Conservation (phyloP, 192 early-diverging fungal genomes). For the Coemansia sp. region DNA sequence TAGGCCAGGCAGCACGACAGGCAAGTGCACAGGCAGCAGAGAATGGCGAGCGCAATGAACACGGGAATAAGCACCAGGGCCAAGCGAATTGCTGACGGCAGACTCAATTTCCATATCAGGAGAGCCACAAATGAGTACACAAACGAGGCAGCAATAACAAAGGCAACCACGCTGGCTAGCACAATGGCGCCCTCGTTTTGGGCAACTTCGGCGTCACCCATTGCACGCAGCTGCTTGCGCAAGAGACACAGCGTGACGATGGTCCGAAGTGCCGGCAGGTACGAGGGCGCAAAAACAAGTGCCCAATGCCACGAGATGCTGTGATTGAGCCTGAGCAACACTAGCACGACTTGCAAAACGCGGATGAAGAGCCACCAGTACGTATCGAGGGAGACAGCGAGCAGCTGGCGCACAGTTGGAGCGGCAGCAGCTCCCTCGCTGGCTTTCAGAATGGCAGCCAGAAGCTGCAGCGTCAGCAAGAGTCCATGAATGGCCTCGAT, state of each 20-base stretch:
- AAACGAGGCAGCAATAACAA: constrained; percentile 44
- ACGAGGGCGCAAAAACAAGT: constrained; percentile 70
- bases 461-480: constrained; percentile 30
- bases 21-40: constrained; percentile 51
- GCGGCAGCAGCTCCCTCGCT: constrained; percentile 2
- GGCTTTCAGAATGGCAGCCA: constrained; percentile 3
- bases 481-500: constrained; percentile 74
- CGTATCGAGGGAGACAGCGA: constrained; percentile 50
- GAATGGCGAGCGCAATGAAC: constrained; percentile 59
- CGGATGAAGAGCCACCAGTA: constrained; percentile 72
- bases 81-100: constrained; percentile 54
- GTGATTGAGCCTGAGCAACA: constrained; percentile 66
- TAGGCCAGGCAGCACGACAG: constrained; percentile 36
- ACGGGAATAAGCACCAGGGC: constrained; percentile 68
- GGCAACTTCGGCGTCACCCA: constrained; percentile 32
- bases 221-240: constrained; percentile 48
- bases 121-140: constrained; percentile 62
- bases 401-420: constrained; percentile 19
- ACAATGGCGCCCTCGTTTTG: constrained; percentile 45
- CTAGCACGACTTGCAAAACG: constrained; percentile 65
- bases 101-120: constrained; percentile 57
- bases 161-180: constrained; percentile 52
- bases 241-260: constrained; percentile 53
- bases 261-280: constrained; percentile 65
- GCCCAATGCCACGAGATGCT: constrained; percentile 64